A percentile compares a stretch with the other conserved stretches of the same genome.
Conservation (phyloP, 768 basidiomycete species). For the Boletus tomentosulus region DNA sequence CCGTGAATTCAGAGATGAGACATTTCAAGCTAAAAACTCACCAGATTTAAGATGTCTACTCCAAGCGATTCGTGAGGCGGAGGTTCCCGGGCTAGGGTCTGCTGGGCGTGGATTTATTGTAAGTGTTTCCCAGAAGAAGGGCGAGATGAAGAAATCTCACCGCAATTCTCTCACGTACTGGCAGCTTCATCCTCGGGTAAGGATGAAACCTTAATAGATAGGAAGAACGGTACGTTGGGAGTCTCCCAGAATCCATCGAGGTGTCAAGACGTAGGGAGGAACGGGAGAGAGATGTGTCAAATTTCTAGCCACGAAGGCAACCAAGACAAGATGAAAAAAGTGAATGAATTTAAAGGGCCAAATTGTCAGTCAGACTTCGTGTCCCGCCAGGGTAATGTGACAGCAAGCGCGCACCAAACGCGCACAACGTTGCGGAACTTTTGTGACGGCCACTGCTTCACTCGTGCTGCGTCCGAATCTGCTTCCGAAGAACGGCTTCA, state of each 20-base stretch:
- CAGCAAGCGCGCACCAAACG: conserved; percentile 28
- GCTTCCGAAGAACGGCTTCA: background rate
- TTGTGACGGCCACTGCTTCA: conserved; percentile 9
- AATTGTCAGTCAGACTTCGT: conserved; percentile 17
- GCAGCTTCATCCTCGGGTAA: too few species aligned
- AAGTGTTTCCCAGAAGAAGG: too few species aligned
- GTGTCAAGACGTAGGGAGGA: background rate
- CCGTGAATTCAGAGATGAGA: too few species aligned
- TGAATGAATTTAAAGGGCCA: background rate
- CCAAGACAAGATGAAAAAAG: background rate
- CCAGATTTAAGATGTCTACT: too few species aligned
- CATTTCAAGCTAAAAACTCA: too few species aligned
- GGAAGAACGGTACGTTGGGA: too few species aligned
- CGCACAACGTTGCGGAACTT: conserved; percentile 14
- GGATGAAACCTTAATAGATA: too few species aligned
- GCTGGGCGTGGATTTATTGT: too few species aligned
- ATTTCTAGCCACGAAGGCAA: background rate
- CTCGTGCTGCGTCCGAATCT: conserved; percentile 1
- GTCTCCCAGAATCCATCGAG: conserved; percentile 11
- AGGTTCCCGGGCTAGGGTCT: too few species aligned
- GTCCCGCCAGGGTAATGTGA: conserved; percentile 25
- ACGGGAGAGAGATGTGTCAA: background rate
- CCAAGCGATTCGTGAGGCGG: too few species aligned
- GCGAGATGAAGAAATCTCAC: too few species aligned
- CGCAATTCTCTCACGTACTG: too few species aligned